A percentile compares a stretch with the other conserved stretches of the same genome.
Evolutionary conservation across 2,329 filamentous ascomycete species (phyloP).

Genomic region (Fusarium clavum): DNA sequence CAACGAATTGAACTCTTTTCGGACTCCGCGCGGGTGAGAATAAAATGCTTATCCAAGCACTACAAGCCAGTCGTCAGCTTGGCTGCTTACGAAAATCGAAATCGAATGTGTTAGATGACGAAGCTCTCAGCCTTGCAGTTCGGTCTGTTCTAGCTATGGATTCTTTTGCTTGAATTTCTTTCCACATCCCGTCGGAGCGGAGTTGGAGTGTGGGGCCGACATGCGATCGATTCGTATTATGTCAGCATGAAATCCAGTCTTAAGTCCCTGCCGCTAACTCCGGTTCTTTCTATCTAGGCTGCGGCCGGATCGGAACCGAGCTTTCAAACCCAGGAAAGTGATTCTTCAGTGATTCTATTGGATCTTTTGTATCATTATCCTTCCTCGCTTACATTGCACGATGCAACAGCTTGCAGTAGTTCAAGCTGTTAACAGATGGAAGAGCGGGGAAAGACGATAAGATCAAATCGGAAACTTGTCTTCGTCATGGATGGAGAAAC

Average conservation of each 20-base stretch:
- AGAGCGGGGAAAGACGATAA: slow-evolving; percentile 4
- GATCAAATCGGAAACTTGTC: not conserved
- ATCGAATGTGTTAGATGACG: slow-evolving; percentile 24
- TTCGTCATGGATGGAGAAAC: slow-evolving; percentile 25
- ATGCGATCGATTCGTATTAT: slow-evolving; percentile 14
- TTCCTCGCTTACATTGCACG: slow-evolving; percentile 21
- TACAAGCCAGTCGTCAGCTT: slow-evolving; percentile 20
- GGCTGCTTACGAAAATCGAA: not conserved
- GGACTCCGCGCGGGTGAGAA: slow-evolving; percentile 1
- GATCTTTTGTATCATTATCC: slow-evolving; percentile 8
- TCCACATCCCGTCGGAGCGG: slow-evolving; percentile 25
- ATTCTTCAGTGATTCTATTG: slow-evolving; percentile 10
- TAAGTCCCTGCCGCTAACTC: slow-evolving; percentile 48
- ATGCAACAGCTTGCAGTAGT: slow-evolving; percentile 24
- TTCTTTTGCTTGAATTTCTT: slow-evolving; percentile 29
- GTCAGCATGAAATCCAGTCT: slow-evolving; percentile 31
- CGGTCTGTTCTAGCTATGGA: not conserved
- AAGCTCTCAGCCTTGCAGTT: slow-evolving; percentile 30
- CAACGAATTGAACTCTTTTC: slow-evolving; percentile 6
- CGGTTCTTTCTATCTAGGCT: slow-evolving; percentile 18
- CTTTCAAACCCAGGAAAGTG: slow-evolving; percentile 1
- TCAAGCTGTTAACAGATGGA: not conserved
- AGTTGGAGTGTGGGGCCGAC: slow-evolving; percentile 31
- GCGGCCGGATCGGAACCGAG: slow-evolving; percentile 42
- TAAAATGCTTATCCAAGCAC: slow-evolving; percentile 21